Evolutionary conservation across 2,329 filamentous ascomycete species (phyloP).

Genomic region (Penicillium thymicola): DNA sequence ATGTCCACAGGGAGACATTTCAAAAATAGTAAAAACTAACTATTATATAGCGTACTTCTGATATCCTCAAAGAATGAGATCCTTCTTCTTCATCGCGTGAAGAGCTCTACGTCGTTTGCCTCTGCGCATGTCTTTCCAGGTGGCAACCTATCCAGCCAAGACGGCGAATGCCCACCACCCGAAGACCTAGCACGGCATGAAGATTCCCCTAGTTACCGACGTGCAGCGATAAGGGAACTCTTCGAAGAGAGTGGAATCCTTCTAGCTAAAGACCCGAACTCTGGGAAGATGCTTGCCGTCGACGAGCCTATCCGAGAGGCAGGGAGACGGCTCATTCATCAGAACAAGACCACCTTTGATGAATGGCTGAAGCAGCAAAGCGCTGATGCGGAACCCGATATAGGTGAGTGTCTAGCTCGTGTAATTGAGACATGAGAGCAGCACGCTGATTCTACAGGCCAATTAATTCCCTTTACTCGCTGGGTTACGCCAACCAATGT

Average conservation of each 20-base stretch:
- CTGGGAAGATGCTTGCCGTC: conserved; percentile 58
- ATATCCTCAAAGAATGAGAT: conserved; percentile 85
- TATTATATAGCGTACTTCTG: conserved; percentile 65
- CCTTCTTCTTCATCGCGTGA: conserved; percentile 79
- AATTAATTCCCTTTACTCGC: conserved; percentile 76
- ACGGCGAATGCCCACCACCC: conserved; percentile 57
- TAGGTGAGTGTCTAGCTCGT: conserved; percentile 41
- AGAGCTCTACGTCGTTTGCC: conserved; percentile 77
- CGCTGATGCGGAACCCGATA: conserved; percentile 51
- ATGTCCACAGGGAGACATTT: not conserved
- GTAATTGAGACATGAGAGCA: not conserved
- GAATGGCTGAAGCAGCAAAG: conserved; percentile 57
- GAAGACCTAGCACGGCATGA: conserved; percentile 59
- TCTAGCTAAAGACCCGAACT: conserved; percentile 54
- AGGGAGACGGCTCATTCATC: conserved; percentile 68
- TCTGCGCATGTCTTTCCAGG: conserved; percentile 95
- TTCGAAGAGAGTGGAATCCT: conserved; percentile 95
- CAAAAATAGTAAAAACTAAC: conserved; percentile 8
- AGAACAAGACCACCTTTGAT: conserved; percentile 60
- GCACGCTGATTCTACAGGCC: conserved; percentile 43
- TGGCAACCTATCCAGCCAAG: conserved; percentile 73
- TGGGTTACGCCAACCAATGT: conserved; percentile 79
- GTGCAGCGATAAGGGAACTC: conserved; percentile 82
- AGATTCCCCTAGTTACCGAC: conserved; percentile 71
- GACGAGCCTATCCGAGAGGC: conserved; percentile 58